Conservation (phyloP, 1,284 basidiomycete genomes). For the Ceratobasidium papillatum region DNA sequence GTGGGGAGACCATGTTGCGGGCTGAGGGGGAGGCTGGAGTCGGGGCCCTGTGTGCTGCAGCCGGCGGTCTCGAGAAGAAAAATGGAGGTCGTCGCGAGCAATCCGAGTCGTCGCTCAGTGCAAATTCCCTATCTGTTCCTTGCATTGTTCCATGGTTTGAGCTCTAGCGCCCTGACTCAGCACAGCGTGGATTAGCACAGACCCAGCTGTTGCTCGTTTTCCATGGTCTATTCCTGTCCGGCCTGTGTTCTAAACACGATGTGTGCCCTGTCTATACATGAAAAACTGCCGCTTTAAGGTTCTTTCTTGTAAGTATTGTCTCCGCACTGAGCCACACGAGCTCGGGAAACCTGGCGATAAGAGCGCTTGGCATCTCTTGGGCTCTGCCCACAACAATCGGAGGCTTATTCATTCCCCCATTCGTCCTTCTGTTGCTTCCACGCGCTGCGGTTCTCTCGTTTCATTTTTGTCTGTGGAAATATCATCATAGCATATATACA, state of each 20-base stretch:
- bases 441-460: neutral
- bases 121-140: neutral
- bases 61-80: conserved; percentile 10
- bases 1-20: conserved; percentile 22
- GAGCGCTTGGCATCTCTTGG: conserved; percentile 2
- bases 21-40: neutral
- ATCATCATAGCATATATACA: neutral
- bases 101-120: conserved; percentile 7
- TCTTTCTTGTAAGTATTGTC: neutral
- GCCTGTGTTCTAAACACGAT: neutral
- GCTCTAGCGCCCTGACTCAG: neutral
- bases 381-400: neutral
- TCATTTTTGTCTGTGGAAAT: neutral
- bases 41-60: neutral
- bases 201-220: too few species aligned
- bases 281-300: neutral
- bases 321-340: neutral
- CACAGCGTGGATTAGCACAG: conserved; percentile 5
- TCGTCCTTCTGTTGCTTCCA: neutral
- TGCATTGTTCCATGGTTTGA: neutral
- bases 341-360: neutral
- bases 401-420: neutral
- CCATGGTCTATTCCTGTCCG: neutral
- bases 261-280: neutral
- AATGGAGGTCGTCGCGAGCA: conserved; percentile 16